phyloP scores from a whole-genome alignment of 2,329 filamentous ascomycete species.

The Tolypocladium capitatum region DNA sequence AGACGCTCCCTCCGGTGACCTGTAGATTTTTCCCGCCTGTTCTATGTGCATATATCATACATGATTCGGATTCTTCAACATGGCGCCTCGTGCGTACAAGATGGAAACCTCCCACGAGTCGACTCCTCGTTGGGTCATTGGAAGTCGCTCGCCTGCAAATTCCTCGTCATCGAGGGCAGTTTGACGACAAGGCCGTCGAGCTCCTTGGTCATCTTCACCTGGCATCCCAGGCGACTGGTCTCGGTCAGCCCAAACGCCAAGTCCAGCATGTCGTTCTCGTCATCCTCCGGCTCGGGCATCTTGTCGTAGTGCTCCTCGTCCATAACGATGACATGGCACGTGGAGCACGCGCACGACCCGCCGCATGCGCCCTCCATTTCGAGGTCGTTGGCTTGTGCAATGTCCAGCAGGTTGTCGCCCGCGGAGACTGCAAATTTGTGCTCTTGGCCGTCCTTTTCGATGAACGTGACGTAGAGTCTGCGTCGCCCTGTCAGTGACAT shows the following conservation, averaged over 20 bases:
- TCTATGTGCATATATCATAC: slow-evolving; percentile 3
- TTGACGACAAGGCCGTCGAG: slow-evolving; percentile 76
- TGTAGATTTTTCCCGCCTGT: not conserved
- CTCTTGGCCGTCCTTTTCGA: slow-evolving; percentile 75
- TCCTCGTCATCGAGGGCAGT: slow-evolving; percentile 86
- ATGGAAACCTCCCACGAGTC: not conserved
- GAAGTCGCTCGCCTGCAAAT: slow-evolving; percentile 92
- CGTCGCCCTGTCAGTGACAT: slow-evolving; percentile 4
- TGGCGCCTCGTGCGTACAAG: not conserved
- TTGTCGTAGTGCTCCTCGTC: slow-evolving; percentile 62
- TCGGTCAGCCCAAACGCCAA: slow-evolving; percentile 82
- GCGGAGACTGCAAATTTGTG: slow-evolving; percentile 68
- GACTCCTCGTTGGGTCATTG: slow-evolving; percentile 14
- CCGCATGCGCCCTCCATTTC: slow-evolving; percentile 99
- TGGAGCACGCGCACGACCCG: slow-evolving; percentile 85
- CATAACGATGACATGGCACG: slow-evolving; percentile 78
- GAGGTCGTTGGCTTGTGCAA: slow-evolving; percentile 85
- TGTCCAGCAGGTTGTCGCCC: slow-evolving; percentile 88
- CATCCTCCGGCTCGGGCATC: slow-evolving; percentile 65
- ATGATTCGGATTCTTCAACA: not conserved
- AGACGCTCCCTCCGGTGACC: not conserved
- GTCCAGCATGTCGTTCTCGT: slow-evolving; percentile 85
- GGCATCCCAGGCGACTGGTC: slow-evolving; percentile 72
- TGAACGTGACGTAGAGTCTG: slow-evolving; percentile 79
- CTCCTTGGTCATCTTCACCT: slow-evolving; percentile 83